Evolutionary conservation across 2,329 filamentous ascomycete genomes (phyloP).

Genomic region (Trichoderma sp.): DNA sequence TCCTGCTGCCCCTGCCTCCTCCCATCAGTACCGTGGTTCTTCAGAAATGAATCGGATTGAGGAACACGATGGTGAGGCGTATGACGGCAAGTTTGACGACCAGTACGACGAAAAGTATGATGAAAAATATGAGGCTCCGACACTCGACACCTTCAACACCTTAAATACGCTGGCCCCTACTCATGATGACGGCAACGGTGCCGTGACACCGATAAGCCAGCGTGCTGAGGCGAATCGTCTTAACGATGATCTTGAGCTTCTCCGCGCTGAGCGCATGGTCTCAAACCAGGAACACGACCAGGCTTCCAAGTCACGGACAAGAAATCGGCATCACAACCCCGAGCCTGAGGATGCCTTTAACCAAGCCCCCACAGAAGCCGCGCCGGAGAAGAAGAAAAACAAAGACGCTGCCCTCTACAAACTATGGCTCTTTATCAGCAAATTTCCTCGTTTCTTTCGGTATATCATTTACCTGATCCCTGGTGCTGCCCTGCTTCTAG

Average conservation of each 20-base stretch:
- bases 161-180: conserved; percentile 30
- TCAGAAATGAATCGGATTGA: conserved; percentile 4
- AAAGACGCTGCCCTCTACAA: conserved; percentile 38
- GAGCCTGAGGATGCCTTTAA: conserved; percentile 50
- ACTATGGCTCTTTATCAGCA: conserved; percentile 46
- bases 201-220: conserved; percentile 28
- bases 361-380: conserved; percentile 30
- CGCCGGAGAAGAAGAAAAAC: conserved; percentile 32
- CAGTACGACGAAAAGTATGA: conserved; percentile 14
- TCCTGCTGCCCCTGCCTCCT: background rate
- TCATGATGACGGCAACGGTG: conserved; percentile 25
- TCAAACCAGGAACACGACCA: conserved; percentile 43
- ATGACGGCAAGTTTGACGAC: conserved; percentile 2
- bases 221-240: conserved; percentile 40
- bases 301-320: conserved; percentile 26
- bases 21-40: background rate
- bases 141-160: conserved; percentile 33
- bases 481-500: conserved; percentile 43
- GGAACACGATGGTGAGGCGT: background rate
- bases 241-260: conserved; percentile 49
- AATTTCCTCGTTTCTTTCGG: conserved; percentile 50
- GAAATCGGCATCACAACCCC: conserved; percentile 34
- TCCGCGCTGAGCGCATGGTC: conserved; percentile 47
- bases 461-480: conserved; percentile 51
- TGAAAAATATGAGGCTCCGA: conserved; percentile 22